These are phyloP conservation scores for Metschnikowia drakensbergensis DNA, from an alignment of 805 yeast species.

Conservation along the genomic window DNA sequence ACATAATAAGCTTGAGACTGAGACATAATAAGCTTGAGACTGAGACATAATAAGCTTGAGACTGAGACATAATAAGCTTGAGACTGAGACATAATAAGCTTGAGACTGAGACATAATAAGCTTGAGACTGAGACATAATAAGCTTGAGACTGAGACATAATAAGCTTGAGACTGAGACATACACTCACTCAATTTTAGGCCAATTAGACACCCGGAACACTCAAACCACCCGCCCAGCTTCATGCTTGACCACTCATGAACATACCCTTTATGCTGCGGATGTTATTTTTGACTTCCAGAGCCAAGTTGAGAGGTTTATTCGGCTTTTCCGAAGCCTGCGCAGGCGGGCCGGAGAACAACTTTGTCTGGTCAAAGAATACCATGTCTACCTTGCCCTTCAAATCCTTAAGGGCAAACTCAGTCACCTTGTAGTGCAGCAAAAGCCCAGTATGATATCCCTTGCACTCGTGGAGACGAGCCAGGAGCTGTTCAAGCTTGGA, in stretches of 20 bases:
- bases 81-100: too few relatives aligned
- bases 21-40: too few relatives aligned
- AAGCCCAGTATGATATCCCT: conserved; percentile 26
- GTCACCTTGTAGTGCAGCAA: conserved; percentile 32
- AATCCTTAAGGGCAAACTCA: conserved; percentile 29
- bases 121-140: too few relatives aligned
- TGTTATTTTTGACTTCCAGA: conserved; percentile 33
- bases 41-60: too few relatives aligned
- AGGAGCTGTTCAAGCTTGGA: conserved; percentile 23
- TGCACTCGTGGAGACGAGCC: conserved; percentile 22
- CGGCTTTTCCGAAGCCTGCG: conserved; percentile 4
- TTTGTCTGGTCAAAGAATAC: conserved; percentile 31
- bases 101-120: too few relatives aligned
- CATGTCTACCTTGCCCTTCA: conserved; percentile 35
- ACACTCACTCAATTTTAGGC: background rate
- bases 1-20: too few relatives aligned
- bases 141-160: too few relatives aligned
- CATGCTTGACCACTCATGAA: conserved; percentile 41
- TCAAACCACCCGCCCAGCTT: too few relatives aligned
- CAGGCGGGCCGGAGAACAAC: conserved; percentile 21
- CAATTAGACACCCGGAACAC: too few relatives aligned
- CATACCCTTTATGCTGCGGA: conserved; percentile 42
- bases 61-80: too few relatives aligned
- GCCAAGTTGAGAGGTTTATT: conserved; percentile 23
- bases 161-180: background rate